These are phyloP conservation scores for Candida schatavii DNA, from an alignment of 805 yeast genomes.

Conservation along the genomic window DNA sequence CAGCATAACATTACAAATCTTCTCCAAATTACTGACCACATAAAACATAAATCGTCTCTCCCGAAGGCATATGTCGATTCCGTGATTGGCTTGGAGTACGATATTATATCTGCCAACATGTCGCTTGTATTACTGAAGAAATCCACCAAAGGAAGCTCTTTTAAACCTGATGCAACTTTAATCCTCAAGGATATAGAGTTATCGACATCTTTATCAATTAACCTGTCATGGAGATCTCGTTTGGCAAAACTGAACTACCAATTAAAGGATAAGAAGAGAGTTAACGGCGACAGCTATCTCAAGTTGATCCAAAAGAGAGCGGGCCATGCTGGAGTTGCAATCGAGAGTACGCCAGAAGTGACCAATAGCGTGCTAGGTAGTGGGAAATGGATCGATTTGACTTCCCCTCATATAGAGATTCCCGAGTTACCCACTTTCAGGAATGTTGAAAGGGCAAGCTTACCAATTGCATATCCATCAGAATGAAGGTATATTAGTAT, in stretches of 20 bases:
- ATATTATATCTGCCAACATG: conserved; percentile 16
- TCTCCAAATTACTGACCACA: conserved; percentile 40
- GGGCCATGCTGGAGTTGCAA: conserved; percentile 13
- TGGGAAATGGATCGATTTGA: conserved; percentile 20
- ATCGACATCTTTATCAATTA: conserved; percentile 26
- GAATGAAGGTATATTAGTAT: conserved; percentile 5
- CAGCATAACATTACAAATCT: conserved; percentile 45
- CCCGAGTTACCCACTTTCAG: conserved; percentile 54
- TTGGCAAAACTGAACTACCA: conserved; percentile 18
- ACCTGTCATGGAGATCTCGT: conserved; percentile 21
- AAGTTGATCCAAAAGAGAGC: background rate
- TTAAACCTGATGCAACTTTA: conserved; percentile 12
- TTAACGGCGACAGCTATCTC: background rate
- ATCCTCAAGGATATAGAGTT: conserved; percentile 18
- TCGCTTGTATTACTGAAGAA: conserved; percentile 2
- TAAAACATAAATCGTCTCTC: conserved; percentile 45
- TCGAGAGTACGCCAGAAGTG: conserved; percentile 34
- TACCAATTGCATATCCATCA: conserved; percentile 39
- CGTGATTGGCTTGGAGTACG: conserved; percentile 18
- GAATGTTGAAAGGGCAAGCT: conserved; percentile 62
- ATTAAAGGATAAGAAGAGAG: background rate
- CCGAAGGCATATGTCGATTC: conserved; percentile 48
- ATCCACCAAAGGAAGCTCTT: background rate
- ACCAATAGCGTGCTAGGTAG: conserved; percentile 23
- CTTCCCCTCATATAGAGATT: conserved; percentile 14